These are phyloP conservation scores for Sclerotinia subarctica DNA, from an alignment of 2,329 filamentous ascomycete genomes.

Conservation along the genomic window DNA sequence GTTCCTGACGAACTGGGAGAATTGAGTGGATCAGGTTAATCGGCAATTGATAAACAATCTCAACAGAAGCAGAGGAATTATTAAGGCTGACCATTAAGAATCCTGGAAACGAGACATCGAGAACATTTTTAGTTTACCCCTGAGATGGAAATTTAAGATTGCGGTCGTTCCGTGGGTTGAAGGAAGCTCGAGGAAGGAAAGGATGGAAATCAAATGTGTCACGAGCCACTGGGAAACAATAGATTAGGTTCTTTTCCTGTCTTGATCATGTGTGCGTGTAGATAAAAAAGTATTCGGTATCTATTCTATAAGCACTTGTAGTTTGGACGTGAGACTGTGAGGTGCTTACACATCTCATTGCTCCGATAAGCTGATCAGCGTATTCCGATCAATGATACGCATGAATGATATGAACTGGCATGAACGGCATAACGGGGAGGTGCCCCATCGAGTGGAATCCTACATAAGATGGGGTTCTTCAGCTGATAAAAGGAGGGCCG, in stretches of 20 bases:
- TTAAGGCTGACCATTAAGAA: slow-evolving; percentile 20
- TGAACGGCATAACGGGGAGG: not conserved
- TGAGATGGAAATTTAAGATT: slow-evolving; percentile 23
- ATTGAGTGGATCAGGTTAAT: slow-evolving; percentile 16
- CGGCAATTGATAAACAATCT: slow-evolving; percentile 22
- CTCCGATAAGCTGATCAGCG: slow-evolving; percentile 12
- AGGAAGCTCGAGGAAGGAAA: slow-evolving; percentile 17
- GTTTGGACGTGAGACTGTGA: not conserved
- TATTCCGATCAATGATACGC: slow-evolving; percentile 11
- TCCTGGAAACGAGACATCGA: slow-evolving; percentile 2
- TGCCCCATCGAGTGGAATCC: not conserved
- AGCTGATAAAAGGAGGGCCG: slow-evolving; percentile 8
- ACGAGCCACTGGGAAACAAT: slow-evolving; percentile 13
- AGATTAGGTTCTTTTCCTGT: not conserved
- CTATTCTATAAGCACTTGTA: not conserved
- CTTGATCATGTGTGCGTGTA: not conserved
- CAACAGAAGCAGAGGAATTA: slow-evolving; percentile 1
- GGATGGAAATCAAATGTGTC: slow-evolving; percentile 4
- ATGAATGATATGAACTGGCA: slow-evolving; percentile 8
- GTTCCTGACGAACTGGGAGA: slow-evolving; percentile 10
- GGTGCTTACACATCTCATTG: not conserved
- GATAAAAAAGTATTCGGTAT: not conserved
- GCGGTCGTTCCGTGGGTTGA: slow-evolving; percentile 4
- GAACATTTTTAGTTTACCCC: slow-evolving; percentile 19
- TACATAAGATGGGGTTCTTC: slow-evolving; percentile 11